Conservation (phyloP, 2,329 filamentous ascomycete genomes). For the Penicillium capsulatum region DNA sequence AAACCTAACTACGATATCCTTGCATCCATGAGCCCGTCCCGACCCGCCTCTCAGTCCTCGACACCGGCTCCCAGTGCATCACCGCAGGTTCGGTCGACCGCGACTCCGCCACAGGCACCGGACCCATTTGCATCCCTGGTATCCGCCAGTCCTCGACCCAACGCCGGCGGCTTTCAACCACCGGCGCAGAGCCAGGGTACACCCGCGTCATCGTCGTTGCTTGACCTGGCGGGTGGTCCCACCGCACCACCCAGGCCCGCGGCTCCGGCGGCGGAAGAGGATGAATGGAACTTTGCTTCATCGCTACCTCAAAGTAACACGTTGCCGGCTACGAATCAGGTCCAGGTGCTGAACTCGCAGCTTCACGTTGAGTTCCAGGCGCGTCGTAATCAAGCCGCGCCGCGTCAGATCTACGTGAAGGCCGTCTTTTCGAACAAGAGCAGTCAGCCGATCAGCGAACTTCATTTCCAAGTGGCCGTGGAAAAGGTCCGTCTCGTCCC, state of each 20-base stretch:
- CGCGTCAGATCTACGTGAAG: conserved; percentile 61
- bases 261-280: conserved; percentile 57
- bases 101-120: conserved; percentile 39
- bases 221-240: conserved; percentile 30
- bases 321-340: conserved; percentile 59
- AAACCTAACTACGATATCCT: conserved; percentile 57
- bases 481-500: conserved; percentile 64
- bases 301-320: conserved; percentile 62
- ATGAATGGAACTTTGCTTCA: conserved; percentile 93
- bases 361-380: conserved; percentile 72
- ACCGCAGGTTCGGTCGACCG: conserved; percentile 28
- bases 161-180: conserved; percentile 35
- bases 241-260: conserved; percentile 23
- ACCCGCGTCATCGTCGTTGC: conserved; percentile 28
- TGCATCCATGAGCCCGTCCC: conserved; percentile 47
- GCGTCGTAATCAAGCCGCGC: conserved; percentile 52
- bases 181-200: conserved; percentile 21
- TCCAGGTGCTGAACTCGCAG: conserved; percentile 64
- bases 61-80: conserved; percentile 45
- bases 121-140: conserved; percentile 61
- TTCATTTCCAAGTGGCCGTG: conserved; percentile 89
- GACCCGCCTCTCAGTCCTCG: conserved; percentile 47
- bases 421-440: conserved; percentile 84
- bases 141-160: conserved; percentile 50
- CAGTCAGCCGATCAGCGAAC: conserved; percentile 64